A percentile compares a stretch with the other conserved stretches of the same genome.
Evolutionary conservation across 1,284 basidiomycete species (phyloP).

Genomic region (Boletus sp.): DNA sequence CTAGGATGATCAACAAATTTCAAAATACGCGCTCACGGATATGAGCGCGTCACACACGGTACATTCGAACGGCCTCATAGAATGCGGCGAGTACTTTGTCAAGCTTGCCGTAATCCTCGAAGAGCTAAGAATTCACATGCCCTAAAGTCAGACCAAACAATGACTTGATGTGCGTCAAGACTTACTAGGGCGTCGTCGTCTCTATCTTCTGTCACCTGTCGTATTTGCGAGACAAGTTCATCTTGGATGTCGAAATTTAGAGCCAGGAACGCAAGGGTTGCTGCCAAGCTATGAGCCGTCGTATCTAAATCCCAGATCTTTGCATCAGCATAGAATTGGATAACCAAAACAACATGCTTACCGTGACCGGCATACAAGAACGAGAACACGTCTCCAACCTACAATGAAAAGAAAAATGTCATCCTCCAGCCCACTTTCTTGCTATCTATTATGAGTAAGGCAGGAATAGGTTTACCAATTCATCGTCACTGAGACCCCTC

Average conservation of each 20-base stretch:
- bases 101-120: slow-evolving; percentile 42
- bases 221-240: slow-evolving; percentile 43
- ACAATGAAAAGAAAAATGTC: too few species aligned
- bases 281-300: slow-evolving; percentile 45
- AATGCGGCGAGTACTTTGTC: slow-evolving; percentile 43
- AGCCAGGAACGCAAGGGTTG: slow-evolving; percentile 37
- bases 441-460: not conserved
- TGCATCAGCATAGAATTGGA: not conserved
- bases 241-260: slow-evolving; percentile 44
- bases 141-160: slow-evolving; percentile 21
- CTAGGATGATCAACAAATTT: not conserved
- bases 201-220: slow-evolving; percentile 36
- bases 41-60: not conserved
- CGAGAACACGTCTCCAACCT: slow-evolving; percentile 52
- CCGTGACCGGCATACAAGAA: slow-evolving; percentile 56
- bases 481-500: slow-evolving; percentile 41
- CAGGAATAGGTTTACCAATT: slow-evolving; percentile 37
- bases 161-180: not conserved
- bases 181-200: slow-evolving; percentile 40
- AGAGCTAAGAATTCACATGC: slow-evolving; percentile 4
- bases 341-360: slow-evolving; percentile 19
- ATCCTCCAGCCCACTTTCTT: not conserved
- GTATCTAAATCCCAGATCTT: slow-evolving; percentile 39
- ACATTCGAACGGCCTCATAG: slow-evolving; percentile 32
- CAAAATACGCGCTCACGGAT: not conserved